Base-by-base conservation (phyloP, 352 stramenopile genomes). In the Globisporangium mamillatum region DNA sequence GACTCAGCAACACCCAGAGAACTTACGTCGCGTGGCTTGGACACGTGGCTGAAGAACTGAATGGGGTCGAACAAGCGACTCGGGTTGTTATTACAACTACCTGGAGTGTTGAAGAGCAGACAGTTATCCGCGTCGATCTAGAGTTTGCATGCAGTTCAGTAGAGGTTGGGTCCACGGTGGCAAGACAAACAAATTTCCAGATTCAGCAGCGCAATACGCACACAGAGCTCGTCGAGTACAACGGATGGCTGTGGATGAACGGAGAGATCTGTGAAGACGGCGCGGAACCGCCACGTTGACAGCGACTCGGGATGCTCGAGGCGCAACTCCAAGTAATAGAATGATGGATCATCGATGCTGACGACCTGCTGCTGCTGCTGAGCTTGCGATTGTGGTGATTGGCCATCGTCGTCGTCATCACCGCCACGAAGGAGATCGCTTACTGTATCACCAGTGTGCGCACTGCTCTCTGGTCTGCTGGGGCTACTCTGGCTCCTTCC, bases 311-410 rank as follows among this genome's bases (percentile, higher is more conserved):
- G 67, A 20, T 90, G 75, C 0, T 86, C 75, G 8, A 90, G 58
- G 0, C 78, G 69, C 22, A 90, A 62, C 48, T 90, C 81, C 32
- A 90, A 61, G 53, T 69, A 75, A 53, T 90, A 90, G 53, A 90
- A 90, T 3, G 74, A 72, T 0, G 70, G 60, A 46, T 84, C 75
- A 10, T 84, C 73, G 4, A 70, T 69, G 36, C 68, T 76, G 25
- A 50, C n/a, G n/a, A 48, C 8, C 1, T 55, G 44, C 16, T 27
- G 38, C 25, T 25, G 9, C 36, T 44, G 36, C 2, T 32, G 27
- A 50, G 48, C 32, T 50, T 62, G n/a, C 22, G 20, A 25, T 1
- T 32, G 27, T 3, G 7, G 27, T 24, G 27, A 20, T 36, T 62
- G 20, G 1, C 1, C 6, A 22, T 14, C 56, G 4, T 4, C 27